Percentiles rank a stretch among this genome's conserved stretches.
phyloP scores from a whole-genome alignment of 2,329 filamentous ascomycete species.

The Botrytis paeoniae region DNA sequence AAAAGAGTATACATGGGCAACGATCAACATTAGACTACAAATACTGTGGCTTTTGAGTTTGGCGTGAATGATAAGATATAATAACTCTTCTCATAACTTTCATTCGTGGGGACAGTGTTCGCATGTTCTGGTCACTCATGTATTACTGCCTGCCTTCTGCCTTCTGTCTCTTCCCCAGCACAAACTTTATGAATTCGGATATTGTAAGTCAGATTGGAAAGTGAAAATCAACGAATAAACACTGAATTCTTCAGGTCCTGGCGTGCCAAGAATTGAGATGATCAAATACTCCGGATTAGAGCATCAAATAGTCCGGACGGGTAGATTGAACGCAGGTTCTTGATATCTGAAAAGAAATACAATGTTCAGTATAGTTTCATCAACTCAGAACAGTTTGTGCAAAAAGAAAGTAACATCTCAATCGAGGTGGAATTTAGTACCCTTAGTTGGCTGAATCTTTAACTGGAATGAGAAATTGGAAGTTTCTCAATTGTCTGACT shows the following conservation, averaged over 20 bases:
- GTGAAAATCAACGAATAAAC: not conserved
- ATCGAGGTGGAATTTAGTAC: not conserved
- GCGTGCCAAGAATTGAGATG: not conserved
- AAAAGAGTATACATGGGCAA: not conserved
- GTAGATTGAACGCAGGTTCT: not conserved
- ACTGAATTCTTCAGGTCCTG: not conserved
- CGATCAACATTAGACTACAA: not conserved
- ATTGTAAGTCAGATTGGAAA: not conserved
- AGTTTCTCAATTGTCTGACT: not conserved
- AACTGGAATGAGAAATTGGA: not conserved
- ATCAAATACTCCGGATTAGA: not conserved
- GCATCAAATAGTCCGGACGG: not conserved
- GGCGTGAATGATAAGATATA: not conserved
- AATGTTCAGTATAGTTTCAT: not conserved
- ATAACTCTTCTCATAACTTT: not conserved
- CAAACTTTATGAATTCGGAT: not conserved
- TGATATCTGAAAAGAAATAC: not conserved
- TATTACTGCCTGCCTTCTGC: not conserved
- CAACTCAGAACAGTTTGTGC: not conserved
- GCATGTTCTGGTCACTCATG: constrained; percentile 4
- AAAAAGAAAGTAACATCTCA: not conserved
- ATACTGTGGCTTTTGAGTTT: not conserved
- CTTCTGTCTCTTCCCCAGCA: not conserved
- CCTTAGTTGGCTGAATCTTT: not conserved
- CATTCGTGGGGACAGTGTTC: constrained; percentile 1